Evolutionary conservation across 148 eudicot genomes (phyloP).

Genomic region (Amaranthus palmeri): DNA sequence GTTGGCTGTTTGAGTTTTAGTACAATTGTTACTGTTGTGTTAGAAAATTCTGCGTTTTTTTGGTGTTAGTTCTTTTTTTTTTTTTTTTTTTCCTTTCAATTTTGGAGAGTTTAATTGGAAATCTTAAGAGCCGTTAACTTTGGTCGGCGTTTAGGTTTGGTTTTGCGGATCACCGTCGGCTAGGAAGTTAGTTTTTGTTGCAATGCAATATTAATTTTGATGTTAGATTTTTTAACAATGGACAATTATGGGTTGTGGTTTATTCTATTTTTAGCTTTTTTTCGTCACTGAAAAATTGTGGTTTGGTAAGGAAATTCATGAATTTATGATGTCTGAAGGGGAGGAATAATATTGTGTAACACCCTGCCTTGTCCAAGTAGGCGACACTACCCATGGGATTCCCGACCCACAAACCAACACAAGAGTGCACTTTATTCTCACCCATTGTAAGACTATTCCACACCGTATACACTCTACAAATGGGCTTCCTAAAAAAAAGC

Average conservation of each 20-base stretch:
- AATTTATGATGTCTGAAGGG: background rate
- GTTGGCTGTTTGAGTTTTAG: background rate
- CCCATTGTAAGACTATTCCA: no score
- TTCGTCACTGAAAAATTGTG: background rate
- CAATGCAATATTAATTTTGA: background rate
- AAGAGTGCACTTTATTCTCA: no score
- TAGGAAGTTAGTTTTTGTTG: background rate
- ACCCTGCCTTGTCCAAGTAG: no score
- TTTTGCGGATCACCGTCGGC: background rate
- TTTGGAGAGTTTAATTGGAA: no score
- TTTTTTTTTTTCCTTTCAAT: no score
- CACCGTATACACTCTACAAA: background rate
- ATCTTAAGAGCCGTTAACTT: background rate
- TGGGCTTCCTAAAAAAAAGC: background rate
- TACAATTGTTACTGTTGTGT: background rate
- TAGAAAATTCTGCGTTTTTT: background rate
- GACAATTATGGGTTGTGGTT: background rate
- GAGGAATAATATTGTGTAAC: no score
- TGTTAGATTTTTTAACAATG: background rate
- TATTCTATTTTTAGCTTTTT: background rate
- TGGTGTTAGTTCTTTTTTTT: background rate
- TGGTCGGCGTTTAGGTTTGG: background rate
- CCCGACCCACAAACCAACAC: no score
- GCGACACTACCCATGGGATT: no score
- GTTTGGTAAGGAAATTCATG: background rate